Evolutionary conservation across 257 asterid genomes (phyloP), one percentile per base, ranked within the genome.

Genomic region (Nicotiana tomentosiformis): DNA sequence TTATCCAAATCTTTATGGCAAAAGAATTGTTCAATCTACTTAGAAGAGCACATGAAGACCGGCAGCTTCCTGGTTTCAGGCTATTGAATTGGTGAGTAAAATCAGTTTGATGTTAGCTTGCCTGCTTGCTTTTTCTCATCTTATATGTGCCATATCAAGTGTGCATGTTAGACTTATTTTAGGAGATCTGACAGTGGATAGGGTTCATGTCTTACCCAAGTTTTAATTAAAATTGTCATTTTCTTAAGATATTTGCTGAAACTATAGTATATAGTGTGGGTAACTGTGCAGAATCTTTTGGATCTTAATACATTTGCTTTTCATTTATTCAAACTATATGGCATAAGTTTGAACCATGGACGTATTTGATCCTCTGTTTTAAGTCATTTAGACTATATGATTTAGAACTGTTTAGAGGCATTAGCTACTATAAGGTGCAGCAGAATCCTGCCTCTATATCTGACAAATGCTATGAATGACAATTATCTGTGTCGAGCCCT

Each of bases 21-120:
- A 93, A 87, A 88, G 99, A 96, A 88, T 89, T 96, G 83, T 94
- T 96, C 90, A 93, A 83, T 86, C 88, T 96, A 85, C 97, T 93
- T 9, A 91, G 97, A 89, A 90, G 86, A 90, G 89, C 96, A 56
- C 98, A 92, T 81, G 99, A 96, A 88, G 97, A 93, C 72, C 89
- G 85, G 60, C 98, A 88, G 23, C 98, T 96, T 83, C 99, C 98
- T n/a, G 99, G 99, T 58, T 96, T 96, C 89, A 89, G 98, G 91
- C 92, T 90, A 74, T 89, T 96, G 84, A 96, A 95, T 90, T 96
- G 99, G 99, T 96, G 86, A 84, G 89, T 87, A 77, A 49, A 66
- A 77, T 83, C 55, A 58, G 32, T 76, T 51, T 67, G 29, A 26
- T 15, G 4, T 76, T 23, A 15, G 7, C 8, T 76, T 23, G 10